Evolutionary conservation across 2,329 filamentous ascomycete species (phyloP), one percentile per base, ranked within the genome.

Genomic region (Xylariaceae sp.): DNA sequence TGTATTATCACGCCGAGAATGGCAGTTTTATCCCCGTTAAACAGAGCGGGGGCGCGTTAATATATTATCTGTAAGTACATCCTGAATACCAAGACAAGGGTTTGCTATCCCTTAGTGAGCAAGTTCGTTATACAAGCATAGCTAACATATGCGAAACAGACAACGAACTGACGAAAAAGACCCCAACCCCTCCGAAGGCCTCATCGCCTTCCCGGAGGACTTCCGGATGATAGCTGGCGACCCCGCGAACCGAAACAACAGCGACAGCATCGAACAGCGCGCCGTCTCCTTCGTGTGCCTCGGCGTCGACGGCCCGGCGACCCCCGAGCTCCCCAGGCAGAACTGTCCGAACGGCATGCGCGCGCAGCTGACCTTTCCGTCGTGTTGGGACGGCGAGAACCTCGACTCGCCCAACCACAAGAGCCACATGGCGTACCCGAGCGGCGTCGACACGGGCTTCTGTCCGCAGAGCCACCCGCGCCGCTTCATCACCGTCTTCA

Each of bases 341-440:
- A 66, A 69, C 26, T 72, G 70, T 60, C 52, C 52, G 5, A 50
- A 66, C 23, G 82, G 56, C 71, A 58, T 66, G 20, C 60, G 64
- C 1, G 52, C 83, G 37, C 83, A 88, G 67, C 71, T 87, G 26
- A 81, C 82, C 68, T 87, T 87, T 71, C 85, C 83, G 4, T 84
- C 81, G 7, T 88, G 85, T 73, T 86, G 84, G 79, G 82, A 85
- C 60, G 85, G 85, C 23, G 70, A 71, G n/a, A 73, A 81, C 54
- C 73, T 78, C 58, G 77, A 83, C 58, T 81, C 85, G 65, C 73
- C 73, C 45, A 29, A 66, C 1, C 74, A 77, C 61, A 70, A 75
- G 47, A 72, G 67, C 19, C 75, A 77, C 54, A 73, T 78, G 3
- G 74, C 73, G 0, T 75, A 78, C 54, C 63, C 74, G 50, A 68